Base-by-base conservation (phyloP, 305 asterid genomes). In the Lippia alba region DNA sequence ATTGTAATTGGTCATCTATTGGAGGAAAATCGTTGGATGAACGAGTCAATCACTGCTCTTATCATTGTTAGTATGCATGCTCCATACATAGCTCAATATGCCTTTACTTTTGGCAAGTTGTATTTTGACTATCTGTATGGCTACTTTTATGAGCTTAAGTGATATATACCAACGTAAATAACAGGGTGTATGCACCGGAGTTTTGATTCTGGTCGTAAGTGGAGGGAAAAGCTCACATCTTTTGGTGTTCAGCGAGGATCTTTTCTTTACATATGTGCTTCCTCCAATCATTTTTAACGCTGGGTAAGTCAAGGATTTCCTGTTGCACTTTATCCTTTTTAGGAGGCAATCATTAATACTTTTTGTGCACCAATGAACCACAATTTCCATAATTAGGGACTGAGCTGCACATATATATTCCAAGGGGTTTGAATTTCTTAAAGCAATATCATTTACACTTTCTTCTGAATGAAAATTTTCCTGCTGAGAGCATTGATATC, bases 241-340 rank as follows among this genome's bases (percentile, higher is more conserved):
- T 33, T 70, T 91, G 70, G 94, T 86, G 68, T 91, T 91, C 84
- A 89, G 94, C 34, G 96, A 91, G 84, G 96, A 87, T 77, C 91
- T 91, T 76, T 91, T 91, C 88, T 91, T 91, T 79, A 89, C 89
- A 61, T 91, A 91, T 82, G 80, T 91, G 70, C 96, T 91, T 68
- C 96, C 97, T 56, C 97, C 97, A 55, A 91, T 91, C 79, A 91
- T 89, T 72, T 91, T 91, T 74, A 87, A 87, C 72, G 96, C 95
- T 12, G 96, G 96, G 96, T 91, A 84, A 56, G 69, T 59, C 51
- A 5, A 60, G 51, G 66, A 45, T 60, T 32, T 49, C 61, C 20
- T 19, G 18, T 20, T 53, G 50, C 57, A 14, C 18, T 34, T 15
- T 71, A 48, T 60, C 50, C 5, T 62, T 64, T 51, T 68, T 36